Conservation (phyloP, 306 rosid species). For the apple (Malus domestica) region ASM211411v1 NC_041805.1:3697501-3698000, state of each 20-base stretch:
- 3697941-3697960: constrained; percentile 98
- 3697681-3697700: constrained; percentile 24
- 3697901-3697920: constrained; percentile 87
- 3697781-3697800: constrained; percentile 85
- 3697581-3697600: constrained; percentile 57
- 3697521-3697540: constrained; percentile 4
- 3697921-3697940: constrained; percentile 91
- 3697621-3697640: constrained; percentile 67
- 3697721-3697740: constrained; percentile 90
- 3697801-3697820: constrained; percentile 90
- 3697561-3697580: constrained; percentile 38
- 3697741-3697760: constrained; percentile 84
- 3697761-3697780: constrained; percentile 86
- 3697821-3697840: constrained; percentile 89
- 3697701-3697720: constrained; percentile 39
- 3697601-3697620: constrained; percentile 26
- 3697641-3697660: constrained; percentile 53
- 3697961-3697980: constrained; percentile 84
- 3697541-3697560: constrained; percentile 22
- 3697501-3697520: constrained; percentile 23
- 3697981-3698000: constrained; percentile 90
- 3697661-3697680: constrained; percentile 43
- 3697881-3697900: constrained; percentile 99
- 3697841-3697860: constrained; percentile 79
- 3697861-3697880: constrained; percentile 89